Evolutionary conservation across 2,329 filamentous ascomycete genomes (phyloP), one percentile per base, ranked within the genome.

Genomic region (Fusarium sp.): DNA sequence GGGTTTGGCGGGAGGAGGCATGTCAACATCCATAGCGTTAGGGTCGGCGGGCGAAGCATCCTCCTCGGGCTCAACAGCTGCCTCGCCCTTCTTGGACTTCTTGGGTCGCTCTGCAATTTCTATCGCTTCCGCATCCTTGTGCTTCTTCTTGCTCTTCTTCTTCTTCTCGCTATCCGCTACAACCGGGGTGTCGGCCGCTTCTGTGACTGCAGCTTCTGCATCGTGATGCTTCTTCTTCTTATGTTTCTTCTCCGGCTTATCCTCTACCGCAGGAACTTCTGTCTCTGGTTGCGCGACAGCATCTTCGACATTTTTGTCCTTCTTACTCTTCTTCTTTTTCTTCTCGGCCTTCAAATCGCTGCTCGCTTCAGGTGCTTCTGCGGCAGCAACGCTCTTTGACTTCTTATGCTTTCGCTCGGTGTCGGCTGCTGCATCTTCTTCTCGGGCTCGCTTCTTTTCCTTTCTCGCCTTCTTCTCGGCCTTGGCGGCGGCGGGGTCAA

Each of bases 391-490:
- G 82, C 81, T 85, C 78, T 86, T 87, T 10, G 85, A 85, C 67
- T 85, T 86, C 74, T 88, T 87, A 75, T 85, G 82, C 78, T 85
- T 86, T 75, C 84, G 83, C 67, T 86, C 85, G 39, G 79, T 77
- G 51, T 82, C 81, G 44, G 79, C 81, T 13, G 72, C 64, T 26
- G 73, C 75, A 42, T 86, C 84, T 31, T 86, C 84, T 54, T 86
- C 85, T 47, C 85, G 79, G 12, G 80, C 77, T 47, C 85, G 83
- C 80, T 86, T 86, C 79, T 85, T 86, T 50, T 85, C 79, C 65
- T 82, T 83, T 57, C 82, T 84, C 56, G 76, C 75, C 70, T 83
- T 83, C 77, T 84, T 84, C 12, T 84, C 83, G 30, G 79, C 66
- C 70, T 80, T 83, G 30, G 75, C 59, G 33, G 76, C 68, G 57